Percentiles rank a stretch among this genome's conserved stretches.
phyloP scores from a whole-genome alignment of 2,329 filamentous ascomycete species.

The Colletotrichum magnum region DNA sequence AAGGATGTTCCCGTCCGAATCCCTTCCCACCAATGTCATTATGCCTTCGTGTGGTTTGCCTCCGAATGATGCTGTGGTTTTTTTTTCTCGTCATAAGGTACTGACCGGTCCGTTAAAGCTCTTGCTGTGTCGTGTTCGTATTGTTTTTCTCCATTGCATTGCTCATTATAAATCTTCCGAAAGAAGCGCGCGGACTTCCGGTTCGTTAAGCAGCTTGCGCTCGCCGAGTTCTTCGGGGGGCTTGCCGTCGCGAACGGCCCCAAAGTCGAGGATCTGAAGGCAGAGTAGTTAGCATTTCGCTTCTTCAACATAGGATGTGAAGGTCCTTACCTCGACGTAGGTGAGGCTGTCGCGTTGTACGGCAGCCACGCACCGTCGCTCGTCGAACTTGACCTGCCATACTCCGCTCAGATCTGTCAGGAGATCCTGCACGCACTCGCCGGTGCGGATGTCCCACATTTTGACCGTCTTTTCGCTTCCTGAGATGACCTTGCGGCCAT shows the following conservation, averaged over 20 bases:
- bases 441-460: slow-evolving; percentile 97
- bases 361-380: slow-evolving; percentile 93
- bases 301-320: too few relatives aligned
- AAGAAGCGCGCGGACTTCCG: slow-evolving; percentile 66
- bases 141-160: neutral
- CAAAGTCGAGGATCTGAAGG: slow-evolving; percentile 92
- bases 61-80: slow-evolving; percentile 32
- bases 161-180: slow-evolving; percentile 56
- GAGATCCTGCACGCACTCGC: slow-evolving; percentile 92
- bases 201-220: slow-evolving; percentile 77
- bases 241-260: slow-evolving; percentile 90
- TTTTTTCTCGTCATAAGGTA: slow-evolving; percentile 31
- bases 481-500: slow-evolving; percentile 95
- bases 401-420: slow-evolving; percentile 95
- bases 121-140: slow-evolving; percentile 20
- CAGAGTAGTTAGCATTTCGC: neutral
- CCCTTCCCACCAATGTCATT: slow-evolving; percentile 30
- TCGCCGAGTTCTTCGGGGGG: slow-evolving; percentile 82
- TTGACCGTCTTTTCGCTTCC: slow-evolving; percentile 96
- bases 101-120: slow-evolving; percentile 33
- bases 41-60: slow-evolving; percentile 29
- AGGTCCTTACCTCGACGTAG: slow-evolving; percentile 87
- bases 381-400: slow-evolving; percentile 99
- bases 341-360: slow-evolving; percentile 94
- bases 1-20: slow-evolving; percentile 27